Percentiles rank a stretch among this genome's conserved stretches.
Conservation (phyloP, 768 basidiomycete species). For the Pseudohyphozyma bogoriensis region DNA sequence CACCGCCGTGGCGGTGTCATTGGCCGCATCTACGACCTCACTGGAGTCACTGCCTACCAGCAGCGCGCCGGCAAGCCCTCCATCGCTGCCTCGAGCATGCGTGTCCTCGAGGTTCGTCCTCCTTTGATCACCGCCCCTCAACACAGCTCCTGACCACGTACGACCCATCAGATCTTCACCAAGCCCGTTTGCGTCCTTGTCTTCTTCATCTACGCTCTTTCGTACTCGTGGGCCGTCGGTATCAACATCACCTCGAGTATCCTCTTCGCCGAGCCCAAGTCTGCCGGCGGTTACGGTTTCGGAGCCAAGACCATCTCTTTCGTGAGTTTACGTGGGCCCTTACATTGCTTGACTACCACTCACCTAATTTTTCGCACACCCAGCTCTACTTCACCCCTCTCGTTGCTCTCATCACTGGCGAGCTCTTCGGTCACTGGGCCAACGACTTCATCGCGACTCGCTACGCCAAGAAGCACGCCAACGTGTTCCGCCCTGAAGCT, state of each 20-base stretch:
- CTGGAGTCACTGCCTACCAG: constrained; percentile 21
- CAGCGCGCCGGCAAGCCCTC: constrained; percentile 22
- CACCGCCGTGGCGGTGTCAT: constrained; percentile 5
- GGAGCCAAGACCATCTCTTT: neutral
- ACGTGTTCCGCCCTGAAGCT: constrained; percentile 20
- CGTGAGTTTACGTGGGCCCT: neutral
- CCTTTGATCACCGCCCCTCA: too few relatives aligned
- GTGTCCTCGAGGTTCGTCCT: constrained; percentile 8
- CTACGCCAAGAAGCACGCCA: constrained; percentile 15
- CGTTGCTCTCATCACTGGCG: constrained; percentile 21
- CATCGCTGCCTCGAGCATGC: constrained; percentile 11
- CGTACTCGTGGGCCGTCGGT: constrained; percentile 23
- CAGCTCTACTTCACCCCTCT: constrained; percentile 28
- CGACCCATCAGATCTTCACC: constrained; percentile 1
- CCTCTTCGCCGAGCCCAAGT: constrained; percentile 7
- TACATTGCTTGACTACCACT: neutral
- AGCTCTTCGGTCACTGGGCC: constrained; percentile 22
- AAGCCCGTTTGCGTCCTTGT: constrained; percentile 14
- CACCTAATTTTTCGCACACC: constrained; percentile 13
- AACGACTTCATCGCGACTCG: constrained; percentile 17
- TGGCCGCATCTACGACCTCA: constrained; percentile 19
- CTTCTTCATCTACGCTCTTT: constrained; percentile 23
- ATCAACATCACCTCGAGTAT: constrained; percentile 28
- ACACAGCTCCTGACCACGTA: neutral
- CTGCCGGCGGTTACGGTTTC: constrained; percentile 11